Base-by-base conservation (phyloP, 2,329 filamentous ascomycete genomes). In the Coniochaeta sp. region DNA sequence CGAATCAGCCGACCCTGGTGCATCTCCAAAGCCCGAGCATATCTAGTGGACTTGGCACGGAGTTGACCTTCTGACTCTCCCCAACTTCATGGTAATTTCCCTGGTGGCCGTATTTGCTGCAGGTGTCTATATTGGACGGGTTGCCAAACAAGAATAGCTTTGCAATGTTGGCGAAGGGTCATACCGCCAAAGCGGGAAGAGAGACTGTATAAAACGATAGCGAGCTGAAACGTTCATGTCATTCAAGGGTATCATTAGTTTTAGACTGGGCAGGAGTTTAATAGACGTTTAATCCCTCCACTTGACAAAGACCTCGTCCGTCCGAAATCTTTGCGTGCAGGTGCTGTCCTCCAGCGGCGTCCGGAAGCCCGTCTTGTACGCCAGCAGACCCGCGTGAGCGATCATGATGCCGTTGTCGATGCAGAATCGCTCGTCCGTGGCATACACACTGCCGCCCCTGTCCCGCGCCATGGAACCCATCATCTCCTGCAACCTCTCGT, bases 361-460 rank as follows among this genome's bases (percentile, higher is more conserved):
- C 54, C 71, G 77, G 64, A 90, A 91, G 1, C 92, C 92, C 14
- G 84, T 91, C 67, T 85, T 77, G 66, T 87, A 94, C 1, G 91
- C 91, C 62, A 96, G 67, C 61, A 99, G 70, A 2, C 94, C 94
- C 2, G 94, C 94, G 68, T 99, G 92, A 1, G 94, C 94, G 72
- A 99, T 99, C 94, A 99, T 99, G 65, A 99, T 97, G 48, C 94
- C 94, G 63, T 99, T 99, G 70, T 99, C 94, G 61, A 99, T 99
- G 67, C 94, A 99, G 67, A 96, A 99, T 45, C 94, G 79, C 75
- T 99, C 94, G 66, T 99, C 94, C 0, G 92, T 97, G 22, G 94
- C 91, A 71, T 88, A 96, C 3, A 97, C 89, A 62, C 83, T 91
- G 4, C 94, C 94, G 50, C 91, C 89, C 32, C 94, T 76, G 67